Evolutionary conservation across 345 rosid species (phyloP).

Genomic region (Hibiscus trionum): DNA sequence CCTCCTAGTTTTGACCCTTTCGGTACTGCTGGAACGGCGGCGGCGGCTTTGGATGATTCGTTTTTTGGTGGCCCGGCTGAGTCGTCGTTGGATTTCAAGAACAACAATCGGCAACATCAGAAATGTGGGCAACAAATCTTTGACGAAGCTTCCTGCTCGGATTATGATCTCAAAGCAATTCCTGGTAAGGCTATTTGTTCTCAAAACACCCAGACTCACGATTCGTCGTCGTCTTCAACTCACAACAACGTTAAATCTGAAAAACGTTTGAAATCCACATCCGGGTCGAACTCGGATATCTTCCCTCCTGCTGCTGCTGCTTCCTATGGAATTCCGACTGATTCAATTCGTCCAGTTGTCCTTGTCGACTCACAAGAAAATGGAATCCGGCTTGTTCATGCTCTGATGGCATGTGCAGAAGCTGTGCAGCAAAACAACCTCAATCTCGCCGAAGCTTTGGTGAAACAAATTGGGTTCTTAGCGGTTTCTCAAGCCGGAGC

Average conservation of each 20-base stretch:
- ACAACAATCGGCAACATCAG: slow-evolving; percentile 3
- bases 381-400: slow-evolving; percentile 69
- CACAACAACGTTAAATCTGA: background rate
- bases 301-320: slow-evolving; percentile 15
- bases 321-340: slow-evolving; percentile 19
- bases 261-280: slow-evolving; percentile 34
- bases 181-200: slow-evolving; percentile 60
- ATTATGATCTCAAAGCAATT: slow-evolving; percentile 63
- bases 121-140: slow-evolving; percentile 13
- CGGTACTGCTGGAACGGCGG: background rate
- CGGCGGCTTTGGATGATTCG: slow-evolving; percentile 17
- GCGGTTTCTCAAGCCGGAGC: slow-evolving; percentile 63
- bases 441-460: slow-evolving; percentile 49
- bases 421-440: slow-evolving; percentile 55
- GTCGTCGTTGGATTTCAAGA: slow-evolving; percentile 32
- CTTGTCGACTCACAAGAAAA: slow-evolving; percentile 74
- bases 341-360: slow-evolving; percentile 44
- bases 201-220: slow-evolving; percentile 1
- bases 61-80: slow-evolving; percentile 28
- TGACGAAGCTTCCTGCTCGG: slow-evolving; percentile 35
- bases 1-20: slow-evolving; percentile 29
- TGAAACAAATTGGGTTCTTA: slow-evolving; percentile 54
- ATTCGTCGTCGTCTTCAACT: slow-evolving; percentile 27
- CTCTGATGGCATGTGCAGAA: slow-evolving; percentile 73
- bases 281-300: slow-evolving; percentile 26